A percentile compares a stretch with the other conserved stretches of the same genome.
phyloP scores from a whole-genome alignment of 108 stramenopile genomes.

The Asterionellopsis glacialis region DNA sequence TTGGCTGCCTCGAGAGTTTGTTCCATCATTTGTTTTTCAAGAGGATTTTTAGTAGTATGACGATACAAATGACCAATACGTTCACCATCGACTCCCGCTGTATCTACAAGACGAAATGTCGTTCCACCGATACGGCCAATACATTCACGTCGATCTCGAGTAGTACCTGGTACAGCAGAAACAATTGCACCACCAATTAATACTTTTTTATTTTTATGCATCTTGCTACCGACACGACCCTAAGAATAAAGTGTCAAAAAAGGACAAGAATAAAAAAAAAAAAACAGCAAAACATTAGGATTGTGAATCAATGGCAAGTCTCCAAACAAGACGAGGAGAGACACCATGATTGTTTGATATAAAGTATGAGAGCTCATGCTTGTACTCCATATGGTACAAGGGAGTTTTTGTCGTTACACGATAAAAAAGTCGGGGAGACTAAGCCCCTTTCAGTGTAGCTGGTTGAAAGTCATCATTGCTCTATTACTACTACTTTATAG shows the following conservation, averaged over 20 bases:
- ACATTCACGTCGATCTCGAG: slow-evolving; percentile 82
- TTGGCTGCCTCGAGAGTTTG: slow-evolving; percentile 77
- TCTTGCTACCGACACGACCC: not conserved
- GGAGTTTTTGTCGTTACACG: too few relatives aligned
- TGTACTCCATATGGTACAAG: too few relatives aligned
- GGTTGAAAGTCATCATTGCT: too few relatives aligned
- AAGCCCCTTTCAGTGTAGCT: too few relatives aligned
- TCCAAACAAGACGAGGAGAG: too few relatives aligned
- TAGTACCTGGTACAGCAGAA: slow-evolving; percentile 75
- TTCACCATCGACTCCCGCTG: slow-evolving; percentile 90
- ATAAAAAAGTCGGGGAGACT: too few relatives aligned
- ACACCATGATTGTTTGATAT: too few relatives aligned
- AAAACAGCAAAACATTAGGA: too few relatives aligned
- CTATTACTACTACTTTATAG: too few relatives aligned
- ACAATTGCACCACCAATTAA: slow-evolving; percentile 78
- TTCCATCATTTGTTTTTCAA: slow-evolving; percentile 53
- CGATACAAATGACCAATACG: slow-evolving; percentile 37
- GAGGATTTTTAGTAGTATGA: slow-evolving; percentile 2
- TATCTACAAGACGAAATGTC: slow-evolving; percentile 79
- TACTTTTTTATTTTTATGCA: slow-evolving; percentile 11
- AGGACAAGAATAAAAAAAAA: too few relatives aligned
- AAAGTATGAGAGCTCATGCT: too few relatives aligned
- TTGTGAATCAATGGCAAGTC: too few relatives aligned
- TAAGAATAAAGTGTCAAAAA: not conserved
- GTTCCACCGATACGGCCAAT: slow-evolving; percentile 79